These are phyloP conservation scores for Tricholoma flavovirens DNA, from an alignment of 768 basidiomycete genomes.

Conservation along the genomic window DNA sequence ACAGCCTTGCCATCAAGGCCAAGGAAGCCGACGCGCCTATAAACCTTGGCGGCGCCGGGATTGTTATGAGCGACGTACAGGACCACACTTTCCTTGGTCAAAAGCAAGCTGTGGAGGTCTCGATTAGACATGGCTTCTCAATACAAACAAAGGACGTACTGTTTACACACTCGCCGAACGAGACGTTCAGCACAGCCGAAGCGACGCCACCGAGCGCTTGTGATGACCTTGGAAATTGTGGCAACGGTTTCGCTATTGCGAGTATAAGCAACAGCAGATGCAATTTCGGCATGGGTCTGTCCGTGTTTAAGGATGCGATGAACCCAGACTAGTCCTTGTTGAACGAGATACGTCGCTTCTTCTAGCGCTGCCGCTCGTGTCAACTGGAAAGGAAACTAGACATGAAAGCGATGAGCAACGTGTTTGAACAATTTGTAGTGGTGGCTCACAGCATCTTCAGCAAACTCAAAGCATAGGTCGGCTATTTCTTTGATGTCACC, in stretches of 20 bases:
- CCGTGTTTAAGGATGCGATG: conserved; percentile 35
- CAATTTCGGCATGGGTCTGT: conserved; percentile 31
- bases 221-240: conserved; percentile 71
- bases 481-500: conserved; percentile 38
- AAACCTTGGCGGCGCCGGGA: conserved; percentile 48
- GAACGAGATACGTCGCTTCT: conserved; percentile 50
- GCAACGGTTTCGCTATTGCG: conserved; percentile 51
- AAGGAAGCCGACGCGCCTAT: conserved; percentile 60
- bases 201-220: conserved; percentile 45
- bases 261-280: conserved; percentile 65
- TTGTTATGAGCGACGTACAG: conserved; percentile 64
- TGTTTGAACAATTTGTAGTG: neutral
- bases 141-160: conserved; percentile 31
- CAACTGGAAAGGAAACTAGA: conserved; percentile 49
- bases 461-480: conserved; percentile 49
- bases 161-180: conserved; percentile 48
- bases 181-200: conserved; percentile 58
- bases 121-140: neutral
- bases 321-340: conserved; percentile 51
- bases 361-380: conserved; percentile 30
- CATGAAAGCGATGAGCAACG: neutral
- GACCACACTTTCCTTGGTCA: conserved; percentile 43
- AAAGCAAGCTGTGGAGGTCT: conserved; percentile 24
- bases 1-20: conserved; percentile 37
- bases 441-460: conserved; percentile 48